Conservation (phyloP, 139 green algal species). For the Micractinium conductrix region DNA sequence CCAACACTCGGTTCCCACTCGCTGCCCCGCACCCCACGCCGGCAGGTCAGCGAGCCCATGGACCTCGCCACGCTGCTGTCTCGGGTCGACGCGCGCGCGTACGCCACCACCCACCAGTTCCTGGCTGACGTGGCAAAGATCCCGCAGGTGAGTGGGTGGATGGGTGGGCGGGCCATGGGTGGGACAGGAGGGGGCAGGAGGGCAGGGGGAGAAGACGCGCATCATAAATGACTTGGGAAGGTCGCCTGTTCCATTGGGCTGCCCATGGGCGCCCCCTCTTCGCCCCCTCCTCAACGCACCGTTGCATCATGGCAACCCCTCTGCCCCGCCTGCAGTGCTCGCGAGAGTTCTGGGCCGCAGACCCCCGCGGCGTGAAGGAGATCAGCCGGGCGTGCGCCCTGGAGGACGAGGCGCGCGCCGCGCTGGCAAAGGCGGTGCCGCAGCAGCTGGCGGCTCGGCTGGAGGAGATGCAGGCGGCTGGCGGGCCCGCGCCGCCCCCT, state of each 20-base stretch:
- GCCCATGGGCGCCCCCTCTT: neutral
- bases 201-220: neutral
- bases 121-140: conserved; percentile 74
- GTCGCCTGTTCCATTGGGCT: neutral
- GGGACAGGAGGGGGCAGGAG: neutral
- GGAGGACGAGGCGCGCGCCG: conserved; percentile 52
- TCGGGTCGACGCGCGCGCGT: conserved; percentile 67
- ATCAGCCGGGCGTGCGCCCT: conserved; percentile 54
- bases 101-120: conserved; percentile 67
- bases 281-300: too few relatives aligned
- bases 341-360: conserved; percentile 39
- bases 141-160: neutral
- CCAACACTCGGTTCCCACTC: neutral
- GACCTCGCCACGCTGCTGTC: conserved; percentile 80
- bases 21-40: neutral
- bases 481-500: conserved; percentile 59
- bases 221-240: neutral
- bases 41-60: conserved; percentile 60
- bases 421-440: conserved; percentile 45
- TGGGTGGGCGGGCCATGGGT: neutral
- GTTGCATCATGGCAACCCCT: neutral
- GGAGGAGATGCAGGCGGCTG: conserved; percentile 53
- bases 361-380: conserved; percentile 14
- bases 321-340: neutral
- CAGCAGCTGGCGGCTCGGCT: conserved; percentile 52